Percentiles rank a stretch among this genome's conserved stretches.
Evolutionary conservation across 352 stramenopile genomes (phyloP).

Genomic region (Pythium sukuiense): DNA sequence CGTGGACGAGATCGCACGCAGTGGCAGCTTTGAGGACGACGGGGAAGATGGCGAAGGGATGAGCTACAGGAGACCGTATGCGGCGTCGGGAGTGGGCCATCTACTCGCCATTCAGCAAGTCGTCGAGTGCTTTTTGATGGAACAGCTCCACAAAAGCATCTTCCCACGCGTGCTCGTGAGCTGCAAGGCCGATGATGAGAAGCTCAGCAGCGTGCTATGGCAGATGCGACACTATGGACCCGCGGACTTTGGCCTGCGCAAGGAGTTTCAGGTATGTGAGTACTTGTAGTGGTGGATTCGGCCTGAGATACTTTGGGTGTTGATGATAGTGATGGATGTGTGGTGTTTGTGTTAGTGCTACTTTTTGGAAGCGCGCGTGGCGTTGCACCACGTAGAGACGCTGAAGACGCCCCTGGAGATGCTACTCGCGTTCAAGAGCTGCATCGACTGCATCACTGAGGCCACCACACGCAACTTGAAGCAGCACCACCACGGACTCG

Average conservation of each 20-base stretch:
- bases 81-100: conserved; percentile 30
- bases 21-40: conserved; percentile 49
- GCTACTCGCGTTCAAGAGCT: conserved; percentile 68
- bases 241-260: conserved; percentile 63
- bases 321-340: conserved; percentile 1
- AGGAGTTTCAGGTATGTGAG: conserved; percentile 60
- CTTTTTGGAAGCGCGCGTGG: conserved; percentile 39
- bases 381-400: conserved; percentile 33
- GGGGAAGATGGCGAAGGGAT: conserved; percentile 19
- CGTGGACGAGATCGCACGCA: conserved; percentile 51
- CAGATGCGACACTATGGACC: conserved; percentile 63
- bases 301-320: too few relatives aligned
- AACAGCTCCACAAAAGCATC: conserved; percentile 57
- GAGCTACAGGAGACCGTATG: conserved; percentile 6
- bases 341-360: conserved; percentile 36
- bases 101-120: conserved; percentile 75
- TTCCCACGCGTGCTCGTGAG: conserved; percentile 52
- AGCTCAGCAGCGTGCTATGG: conserved; percentile 42
- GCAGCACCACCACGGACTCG: conserved; percentile 48
- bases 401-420: conserved; percentile 76
- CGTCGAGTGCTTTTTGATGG: conserved; percentile 82
- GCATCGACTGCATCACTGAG: conserved; percentile 62
- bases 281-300: not conserved
- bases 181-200: conserved; percentile 47
- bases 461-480: conserved; percentile 56